Conservation (phyloP, 768 basidiomycete species). For the Hygrocybe punicea region DNA sequence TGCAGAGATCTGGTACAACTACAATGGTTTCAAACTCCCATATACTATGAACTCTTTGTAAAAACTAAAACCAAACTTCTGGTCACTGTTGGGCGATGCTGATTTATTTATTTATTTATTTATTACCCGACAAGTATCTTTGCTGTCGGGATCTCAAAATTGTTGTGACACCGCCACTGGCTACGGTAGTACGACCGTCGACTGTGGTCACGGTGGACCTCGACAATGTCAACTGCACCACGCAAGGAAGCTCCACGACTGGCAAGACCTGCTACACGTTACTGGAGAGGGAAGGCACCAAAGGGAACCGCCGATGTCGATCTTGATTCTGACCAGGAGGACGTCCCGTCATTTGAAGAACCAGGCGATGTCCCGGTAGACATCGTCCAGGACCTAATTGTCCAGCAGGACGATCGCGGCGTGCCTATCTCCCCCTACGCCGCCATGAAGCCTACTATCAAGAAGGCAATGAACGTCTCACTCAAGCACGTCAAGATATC, state of each 20-base stretch:
- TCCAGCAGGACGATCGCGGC: conserved; percentile 48
- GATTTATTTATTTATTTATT: too few species aligned
- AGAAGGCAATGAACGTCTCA: conserved; percentile 65
- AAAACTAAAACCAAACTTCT: too few species aligned
- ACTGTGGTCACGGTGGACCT: too few species aligned
- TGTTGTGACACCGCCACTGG: too few species aligned
- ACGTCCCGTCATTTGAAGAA: conserved; percentile 39
- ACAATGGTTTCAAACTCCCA: too few species aligned
- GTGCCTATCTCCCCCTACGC: conserved; percentile 38
- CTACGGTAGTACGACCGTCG: too few species aligned
- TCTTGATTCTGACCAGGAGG: conserved; percentile 66
- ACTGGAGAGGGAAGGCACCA: conserved; percentile 88
- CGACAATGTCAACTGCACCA: conserved; percentile 8
- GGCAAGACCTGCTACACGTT: conserved; percentile 76
- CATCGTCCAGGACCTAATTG: conserved; percentile 53
- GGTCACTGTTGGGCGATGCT: too few species aligned
- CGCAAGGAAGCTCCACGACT: conserved; percentile 76
- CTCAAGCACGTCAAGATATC: conserved; percentile 81
- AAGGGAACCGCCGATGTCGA: conserved; percentile 60
- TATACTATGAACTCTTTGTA: too few species aligned
- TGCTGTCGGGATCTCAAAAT: too few species aligned
- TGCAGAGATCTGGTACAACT: too few species aligned
- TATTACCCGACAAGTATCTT: too few species aligned
- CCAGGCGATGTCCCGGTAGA: conserved; percentile 61
- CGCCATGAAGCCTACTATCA: conserved; percentile 27